Base-by-base conservation (phyloP, 176 grass and related monocot genomes). In the Microstegium vimineum region DNA sequence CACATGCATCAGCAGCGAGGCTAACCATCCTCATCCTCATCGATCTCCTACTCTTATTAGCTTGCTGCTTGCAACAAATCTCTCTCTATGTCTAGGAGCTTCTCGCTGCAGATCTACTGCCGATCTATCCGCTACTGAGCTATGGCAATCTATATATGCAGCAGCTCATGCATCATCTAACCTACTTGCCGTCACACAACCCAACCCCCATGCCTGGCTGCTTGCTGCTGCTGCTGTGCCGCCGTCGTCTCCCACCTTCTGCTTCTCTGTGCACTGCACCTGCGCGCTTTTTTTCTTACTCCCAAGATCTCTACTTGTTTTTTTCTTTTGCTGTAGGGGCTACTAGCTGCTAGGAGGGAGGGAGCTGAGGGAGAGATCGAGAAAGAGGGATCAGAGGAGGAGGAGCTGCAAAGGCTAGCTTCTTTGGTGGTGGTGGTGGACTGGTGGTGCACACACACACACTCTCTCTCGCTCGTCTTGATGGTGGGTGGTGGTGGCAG, bases 301-400 rank as follows among this genome's bases (percentile, higher is more conserved):
- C 65, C 66, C 83, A 90, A 90, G 88, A 90, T 90, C 83, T 90
- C 79, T 73, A 73, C 59, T 86, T 82, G 15, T 65, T 89, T 82
- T 77, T 63, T n/a, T n/a, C n/a, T n/a, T 63, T 23, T 11, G 0
- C 77, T 67, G 38, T 69, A 89, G 72, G 78, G 26, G 71, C n/a
- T n/a, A n/a, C 10, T 68, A 33, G 47, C 65, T 17, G 49, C 49
- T 38, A 22, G 8, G 10, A 83, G 15, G 13, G n/a, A n/a, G n/a
- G 45, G 45, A 42, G 10, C 8, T n/a, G 40, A 47, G 45, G 43
- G 45, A 47, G 15, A 66, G 8, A 40, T n/a, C n/a, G n/a, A n/a
- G 2, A 23, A 16, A 56, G 52, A 56, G 22, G 18, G 54, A 57
- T 57, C 54, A n/a, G n/a, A n/a, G 22, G 47, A 72, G 20, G n/a